phyloP scores from a whole-genome alignment of 768 basidiomycete species.

The Pleurotus platypus region DNA sequence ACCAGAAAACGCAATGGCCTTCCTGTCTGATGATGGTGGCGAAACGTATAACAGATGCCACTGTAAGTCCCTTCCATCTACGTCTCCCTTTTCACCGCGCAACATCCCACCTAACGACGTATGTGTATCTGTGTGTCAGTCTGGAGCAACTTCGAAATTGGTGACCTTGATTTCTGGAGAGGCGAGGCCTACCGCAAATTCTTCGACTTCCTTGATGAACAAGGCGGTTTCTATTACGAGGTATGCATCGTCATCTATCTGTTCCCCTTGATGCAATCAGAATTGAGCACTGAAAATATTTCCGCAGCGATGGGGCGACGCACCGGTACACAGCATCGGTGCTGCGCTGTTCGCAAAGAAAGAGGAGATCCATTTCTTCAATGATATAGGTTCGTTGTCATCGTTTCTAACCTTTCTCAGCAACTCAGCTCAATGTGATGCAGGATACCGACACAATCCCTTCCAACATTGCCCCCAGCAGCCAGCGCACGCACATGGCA shows the following conservation, averaged over 20 bases:
- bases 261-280: neutral
- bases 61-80: conserved; percentile 35
- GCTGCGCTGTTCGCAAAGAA: conserved; percentile 86
- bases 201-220: conserved; percentile 76
- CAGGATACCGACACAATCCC: conserved; percentile 80
- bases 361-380: conserved; percentile 92
- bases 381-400: conserved; percentile 63
- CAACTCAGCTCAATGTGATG: neutral
- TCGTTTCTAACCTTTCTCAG: neutral
- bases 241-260: conserved; percentile 23
- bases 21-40: conserved; percentile 77
- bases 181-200: conserved; percentile 77
- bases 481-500: conserved; percentile 69
- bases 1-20: conserved; percentile 72
- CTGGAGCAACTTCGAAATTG: conserved; percentile 96
- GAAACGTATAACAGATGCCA: conserved; percentile 74
- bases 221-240: conserved; percentile 91
- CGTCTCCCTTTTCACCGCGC: too few species aligned
- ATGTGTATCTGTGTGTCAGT: conserved; percentile 36
- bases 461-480: conserved; percentile 91
- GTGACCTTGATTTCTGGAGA: conserved; percentile 79
- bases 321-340: conserved; percentile 85
- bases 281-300: conserved; percentile 1
- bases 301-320: conserved; percentile 86
- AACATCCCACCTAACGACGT: too few species aligned